Evolutionary conservation across 1,139 yeast species (phyloP).

Genomic region (Blastobotrys arbuscula): DNA sequence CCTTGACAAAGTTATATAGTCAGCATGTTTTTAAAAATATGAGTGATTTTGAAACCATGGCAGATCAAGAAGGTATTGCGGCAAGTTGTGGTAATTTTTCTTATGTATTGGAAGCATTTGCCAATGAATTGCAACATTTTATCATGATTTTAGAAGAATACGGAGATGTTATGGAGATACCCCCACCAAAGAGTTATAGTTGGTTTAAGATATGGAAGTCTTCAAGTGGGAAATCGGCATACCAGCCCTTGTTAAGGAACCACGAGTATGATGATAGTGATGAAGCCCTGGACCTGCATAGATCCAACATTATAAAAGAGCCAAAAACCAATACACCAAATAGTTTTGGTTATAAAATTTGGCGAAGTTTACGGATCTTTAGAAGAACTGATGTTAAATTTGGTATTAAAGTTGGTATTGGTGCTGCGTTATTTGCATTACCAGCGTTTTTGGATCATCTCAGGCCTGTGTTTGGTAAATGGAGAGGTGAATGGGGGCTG

Average conservation of each 20-base stretch:
- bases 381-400: slow-evolving; percentile 67
- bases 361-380: slow-evolving; percentile 43
- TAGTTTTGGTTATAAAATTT: slow-evolving; percentile 26
- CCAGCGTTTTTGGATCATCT: slow-evolving; percentile 64
- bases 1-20: slow-evolving; percentile 53
- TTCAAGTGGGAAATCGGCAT: background rate
- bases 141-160: slow-evolving; percentile 45
- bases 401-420: slow-evolving; percentile 74
- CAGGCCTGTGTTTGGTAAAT: slow-evolving; percentile 48
- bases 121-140: slow-evolving; percentile 50
- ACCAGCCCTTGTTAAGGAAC: background rate
- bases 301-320: background rate
- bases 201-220: slow-evolving; percentile 52
- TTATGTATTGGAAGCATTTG: slow-evolving; percentile 56
- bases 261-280: slow-evolving; percentile 6
- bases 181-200: slow-evolving; percentile 36
- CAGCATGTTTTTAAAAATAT: slow-evolving; percentile 47
- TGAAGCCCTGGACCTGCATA: background rate
- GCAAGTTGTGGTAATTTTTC: slow-evolving; percentile 83
- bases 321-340: background rate
- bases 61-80: slow-evolving; percentile 74
- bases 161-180: slow-evolving; percentile 22
- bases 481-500: slow-evolving; percentile 84
- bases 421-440: slow-evolving; percentile 59
- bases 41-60: slow-evolving; percentile 37